A percentile compares a stretch with the other conserved stretches of the same genome.
phyloP scores from a whole-genome alignment of 208 protist genomes.

The Trypanosoma scelopori region DNA sequence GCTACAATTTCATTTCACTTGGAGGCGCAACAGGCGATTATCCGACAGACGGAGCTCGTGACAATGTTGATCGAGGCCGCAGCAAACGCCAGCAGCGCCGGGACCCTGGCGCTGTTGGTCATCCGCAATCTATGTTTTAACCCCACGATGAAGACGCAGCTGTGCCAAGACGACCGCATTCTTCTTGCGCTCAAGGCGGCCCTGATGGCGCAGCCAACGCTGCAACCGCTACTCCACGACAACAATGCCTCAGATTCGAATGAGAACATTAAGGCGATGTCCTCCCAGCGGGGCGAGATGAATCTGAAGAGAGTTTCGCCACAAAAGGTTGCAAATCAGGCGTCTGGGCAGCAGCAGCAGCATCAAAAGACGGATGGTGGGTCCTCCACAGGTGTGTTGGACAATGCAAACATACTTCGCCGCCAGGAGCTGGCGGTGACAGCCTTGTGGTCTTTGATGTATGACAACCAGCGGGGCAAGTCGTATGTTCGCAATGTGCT shows the following conservation, averaged over 20 bases:
- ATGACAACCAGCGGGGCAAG: conserved; percentile 50
- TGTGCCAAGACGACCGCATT: conserved; percentile 78
- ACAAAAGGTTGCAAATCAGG: conserved; percentile 8
- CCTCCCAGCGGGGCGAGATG: not conserved
- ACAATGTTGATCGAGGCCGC: conserved; percentile 66
- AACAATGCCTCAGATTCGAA: not conserved
- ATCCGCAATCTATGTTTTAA: conserved; percentile 82
- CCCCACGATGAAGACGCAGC: conserved; percentile 44
- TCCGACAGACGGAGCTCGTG: conserved; percentile 43
- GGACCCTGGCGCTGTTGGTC: conserved; percentile 60
- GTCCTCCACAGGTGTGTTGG: not conserved
- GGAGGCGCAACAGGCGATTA: conserved; percentile 40
- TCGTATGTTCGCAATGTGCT: conserved; percentile 39
- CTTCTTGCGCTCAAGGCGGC: conserved; percentile 69
- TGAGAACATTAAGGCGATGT: not conserved
- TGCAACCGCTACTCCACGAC: conserved; percentile 26
- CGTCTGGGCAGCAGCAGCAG: not conserved
- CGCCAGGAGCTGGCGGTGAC: conserved; percentile 43
- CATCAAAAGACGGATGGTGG: conserved; percentile 7
- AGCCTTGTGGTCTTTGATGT: conserved; percentile 53
- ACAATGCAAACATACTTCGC: conserved; percentile 11
- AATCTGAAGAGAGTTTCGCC: not conserved
- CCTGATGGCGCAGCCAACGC: conserved; percentile 34
- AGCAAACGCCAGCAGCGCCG: conserved; percentile 19
- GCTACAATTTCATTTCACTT: conserved; percentile 59